Evolutionary conservation across 2,329 filamentous ascomycete genomes (phyloP), one percentile per base, ranked within the genome.

Genomic region (Botrytis aclada): DNA sequence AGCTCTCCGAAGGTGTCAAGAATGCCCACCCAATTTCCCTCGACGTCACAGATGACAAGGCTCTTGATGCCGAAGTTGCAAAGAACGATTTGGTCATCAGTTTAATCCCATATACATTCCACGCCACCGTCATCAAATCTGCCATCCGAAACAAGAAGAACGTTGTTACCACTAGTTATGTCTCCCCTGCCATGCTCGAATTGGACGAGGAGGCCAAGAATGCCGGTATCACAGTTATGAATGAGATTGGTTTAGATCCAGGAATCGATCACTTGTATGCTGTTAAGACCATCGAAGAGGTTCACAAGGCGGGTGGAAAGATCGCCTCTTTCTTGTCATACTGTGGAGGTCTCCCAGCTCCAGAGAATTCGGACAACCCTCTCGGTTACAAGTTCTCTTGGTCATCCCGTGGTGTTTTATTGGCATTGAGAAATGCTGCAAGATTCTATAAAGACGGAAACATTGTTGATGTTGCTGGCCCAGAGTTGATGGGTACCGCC

Each of bases 171-270:
- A 98, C 95, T 43, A 94, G 90, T 77, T 98, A 98, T 81, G 93
- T 97, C 77, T 97, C 93, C 7, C 94, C 94, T 5, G 93, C 93
- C 77, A 98, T 98, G 94, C 84, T 91, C 84, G 95, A 95, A 85
- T 89, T 98, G 69, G 92, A 98, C 80, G 86, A 90, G 79, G 86
- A 92, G 79, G 90, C 88, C 82, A 97, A 97, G 87, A 92, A 92
- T 76, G 95, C 95, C 29, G 95, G 94, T 75, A 98, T 98, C 81
- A 97, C 94, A 18, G 95, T 98, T 81, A 95, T 98, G 92, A 98
- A 98, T 84, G 95, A 98, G 88, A 97, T 97, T 81, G 94, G 94
- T 75, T 63, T 73, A 43, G 90, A 92, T 82, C 90, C 90, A 41
- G 90, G 91, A 81, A 89, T 94, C 77, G 91, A 94, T 77, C 85